Base-by-base conservation (phyloP, 2,329 filamentous ascomycete species). In the Fusarium sororula region DNA sequence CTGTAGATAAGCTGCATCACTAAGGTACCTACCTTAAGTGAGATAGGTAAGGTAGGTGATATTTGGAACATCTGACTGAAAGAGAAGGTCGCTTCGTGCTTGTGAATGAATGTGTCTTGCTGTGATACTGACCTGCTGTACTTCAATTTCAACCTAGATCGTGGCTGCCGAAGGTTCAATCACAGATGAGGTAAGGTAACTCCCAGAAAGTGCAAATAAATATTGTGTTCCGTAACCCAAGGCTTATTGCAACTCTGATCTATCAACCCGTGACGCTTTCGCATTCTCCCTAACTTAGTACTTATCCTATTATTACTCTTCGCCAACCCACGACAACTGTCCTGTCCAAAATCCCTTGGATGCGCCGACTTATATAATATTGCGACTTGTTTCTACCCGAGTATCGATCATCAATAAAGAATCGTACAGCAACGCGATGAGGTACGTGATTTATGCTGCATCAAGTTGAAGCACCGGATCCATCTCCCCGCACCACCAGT, bases 401-500 rank as follows among this genome's bases (percentile, higher is more conserved):
- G 56, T 59, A 39, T 68, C 37, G 14, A 47, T 39, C 28, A 14
- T 54, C 26, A 26, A 39, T 7, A 30, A 53, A 42, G 15, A 45
- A 56, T 56, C 35, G 17, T 44, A 55, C 32, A 35, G 47, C 44
- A 45, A 35, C 45, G 64, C 56, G 7, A 74, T 74, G 72, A 74
- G 72, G 72, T 74, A 74, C 24, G 72, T 74, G 39, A 41, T 63
- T 47, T 37, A n/a, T 28, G 17, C 24, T 70, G 37, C 53, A 54
- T 35, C 45, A 32, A 54, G 24, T 55, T 38, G 39, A 38, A 61
- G 42, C 60, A 66, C 42, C 53, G 47, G 57, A 37, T 53, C 63
- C 68, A 72, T 72, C 39, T 54, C 70, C 72, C 72, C 72, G 42
- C 63, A 74, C 53, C 47, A 56, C 50, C 41, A 41, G 35, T 55